These are phyloP conservation scores for Phytopythium litorale DNA, from an alignment of 352 stramenopile genomes.

Conservation along the genomic window DNA sequence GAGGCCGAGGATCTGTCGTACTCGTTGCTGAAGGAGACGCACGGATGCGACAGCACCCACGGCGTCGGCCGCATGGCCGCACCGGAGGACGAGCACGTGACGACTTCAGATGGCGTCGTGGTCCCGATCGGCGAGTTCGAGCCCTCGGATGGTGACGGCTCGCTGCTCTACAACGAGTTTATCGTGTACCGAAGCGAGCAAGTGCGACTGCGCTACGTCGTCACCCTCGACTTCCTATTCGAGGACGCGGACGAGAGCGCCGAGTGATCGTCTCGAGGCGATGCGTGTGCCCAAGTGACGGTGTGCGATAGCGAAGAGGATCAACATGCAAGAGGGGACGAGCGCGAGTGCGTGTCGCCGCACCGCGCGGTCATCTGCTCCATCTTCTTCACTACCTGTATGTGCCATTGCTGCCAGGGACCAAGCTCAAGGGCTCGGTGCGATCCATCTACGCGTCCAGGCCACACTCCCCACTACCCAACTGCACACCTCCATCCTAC, in stretches of 20 bases:
- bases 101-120: slow-evolving; percentile 44
- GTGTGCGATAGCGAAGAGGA: not conserved
- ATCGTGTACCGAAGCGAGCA: slow-evolving; percentile 71
- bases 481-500: not conserved
- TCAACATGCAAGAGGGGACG: not conserved
- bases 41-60: slow-evolving; percentile 45
- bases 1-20: slow-evolving; percentile 57
- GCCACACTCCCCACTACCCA: not conserved
- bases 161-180: slow-evolving; percentile 74
- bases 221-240: slow-evolving; percentile 48
- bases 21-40: slow-evolving; percentile 26
- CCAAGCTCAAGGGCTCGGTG: not conserved
- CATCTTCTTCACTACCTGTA: not conserved
- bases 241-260: slow-evolving; percentile 16
- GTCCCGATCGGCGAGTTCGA: slow-evolving; percentile 57
- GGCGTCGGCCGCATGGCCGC: slow-evolving; percentile 57
- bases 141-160: slow-evolving; percentile 38
- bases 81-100: slow-evolving; percentile 34
- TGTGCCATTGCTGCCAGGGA: not conserved
- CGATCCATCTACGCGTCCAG: not conserved
- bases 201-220: slow-evolving; percentile 60
- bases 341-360: not conserved
- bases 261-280: not conserved
- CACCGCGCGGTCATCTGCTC: not conserved
- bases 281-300: not conserved